These are phyloP conservation scores for Hirschfeldia incana DNA, from an alignment of 345 rosid genomes.

Conservation along the genomic window DNA sequence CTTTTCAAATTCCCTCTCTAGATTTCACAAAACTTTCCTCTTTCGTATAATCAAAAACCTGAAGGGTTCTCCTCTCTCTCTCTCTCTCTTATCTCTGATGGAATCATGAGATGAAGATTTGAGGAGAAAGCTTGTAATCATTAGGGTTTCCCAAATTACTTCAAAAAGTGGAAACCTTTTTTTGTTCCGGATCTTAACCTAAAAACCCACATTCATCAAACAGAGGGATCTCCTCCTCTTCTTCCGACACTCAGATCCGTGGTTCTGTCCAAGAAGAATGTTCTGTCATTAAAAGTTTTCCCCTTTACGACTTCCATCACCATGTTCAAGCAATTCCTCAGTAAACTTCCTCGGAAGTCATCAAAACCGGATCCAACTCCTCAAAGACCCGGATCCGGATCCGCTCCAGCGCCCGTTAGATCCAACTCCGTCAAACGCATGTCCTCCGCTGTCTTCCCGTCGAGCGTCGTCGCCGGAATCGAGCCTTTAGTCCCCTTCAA, in stretches of 20 bases:
- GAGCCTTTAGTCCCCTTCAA: slow-evolving; percentile 86
- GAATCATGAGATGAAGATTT: slow-evolving; percentile 46
- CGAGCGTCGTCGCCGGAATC: slow-evolving; percentile 73
- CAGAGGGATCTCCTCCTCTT: background rate
- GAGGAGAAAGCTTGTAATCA: slow-evolving; percentile 40
- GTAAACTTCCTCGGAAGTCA: slow-evolving; percentile 72
- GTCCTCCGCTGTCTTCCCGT: slow-evolving; percentile 74
- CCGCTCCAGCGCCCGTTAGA: slow-evolving; percentile 39
- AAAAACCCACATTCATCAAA: too few relatives aligned
- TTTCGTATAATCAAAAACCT: slow-evolving; percentile 1
- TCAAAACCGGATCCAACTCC: slow-evolving; percentile 39
- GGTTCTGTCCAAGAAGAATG: background rate
- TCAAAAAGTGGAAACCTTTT: slow-evolving; percentile 8
- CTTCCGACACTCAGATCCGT: slow-evolving; percentile 42
- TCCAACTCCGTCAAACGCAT: slow-evolving; percentile 55
- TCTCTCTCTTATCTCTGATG: background rate
- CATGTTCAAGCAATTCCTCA: slow-evolving; percentile 74
- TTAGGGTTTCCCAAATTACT: slow-evolving; percentile 38
- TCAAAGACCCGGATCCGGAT: slow-evolving; percentile 50
- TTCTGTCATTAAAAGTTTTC: background rate
- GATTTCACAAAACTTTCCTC: slow-evolving; percentile 17
- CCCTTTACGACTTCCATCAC: background rate
- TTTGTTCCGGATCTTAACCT: slow-evolving; percentile 10
- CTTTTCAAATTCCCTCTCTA: background rate
- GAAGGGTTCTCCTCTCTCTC: background rate